A percentile compares a stretch with the other conserved stretches of the same genome.
Conservation (phyloP, 768 basidiomycete genomes). For the Tulasnella sp. region DNA sequence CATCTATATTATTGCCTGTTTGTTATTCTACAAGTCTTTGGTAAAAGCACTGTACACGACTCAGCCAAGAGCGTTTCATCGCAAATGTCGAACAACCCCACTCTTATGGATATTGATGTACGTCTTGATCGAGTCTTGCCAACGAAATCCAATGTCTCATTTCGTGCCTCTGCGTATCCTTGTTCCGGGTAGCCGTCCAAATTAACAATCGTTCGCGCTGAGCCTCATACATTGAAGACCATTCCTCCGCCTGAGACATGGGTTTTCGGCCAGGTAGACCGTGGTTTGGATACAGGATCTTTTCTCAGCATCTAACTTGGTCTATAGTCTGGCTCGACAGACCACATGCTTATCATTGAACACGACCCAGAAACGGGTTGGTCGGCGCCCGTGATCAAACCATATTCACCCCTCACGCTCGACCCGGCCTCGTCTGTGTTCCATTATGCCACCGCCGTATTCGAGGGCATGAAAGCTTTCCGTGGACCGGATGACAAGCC, state of each 20-base stretch:
- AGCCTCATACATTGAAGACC: conserved; percentile 38
- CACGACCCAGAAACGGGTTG: conserved; percentile 47
- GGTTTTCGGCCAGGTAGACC: conserved; percentile 82
- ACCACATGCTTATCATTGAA: conserved; percentile 43
- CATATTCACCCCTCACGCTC: conserved; percentile 64
- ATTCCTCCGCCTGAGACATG: conserved; percentile 64
- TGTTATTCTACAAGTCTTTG: background rate
- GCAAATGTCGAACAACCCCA: background rate
- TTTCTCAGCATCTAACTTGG: background rate
- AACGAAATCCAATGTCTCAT: background rate
- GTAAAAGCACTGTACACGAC: background rate
- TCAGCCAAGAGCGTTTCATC: background rate
- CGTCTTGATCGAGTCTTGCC: background rate
- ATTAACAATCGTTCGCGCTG: conserved; percentile 10
- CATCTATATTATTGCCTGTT: conserved; percentile 1
- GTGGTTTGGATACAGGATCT: conserved; percentile 37
- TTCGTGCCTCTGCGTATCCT: background rate
- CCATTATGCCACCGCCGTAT: conserved; percentile 88
- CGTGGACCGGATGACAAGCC: conserved; percentile 66
- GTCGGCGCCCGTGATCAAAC: conserved; percentile 69
- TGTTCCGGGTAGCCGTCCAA: conserved; percentile 15
- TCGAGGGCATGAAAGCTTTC: conserved; percentile 97
- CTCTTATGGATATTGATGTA: background rate
- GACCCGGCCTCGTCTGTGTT: conserved; percentile 81
- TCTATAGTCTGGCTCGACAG: conserved; percentile 40